Conservation (phyloP, 768 basidiomycete species). For the Sporobolomyces roseus region DNA sequence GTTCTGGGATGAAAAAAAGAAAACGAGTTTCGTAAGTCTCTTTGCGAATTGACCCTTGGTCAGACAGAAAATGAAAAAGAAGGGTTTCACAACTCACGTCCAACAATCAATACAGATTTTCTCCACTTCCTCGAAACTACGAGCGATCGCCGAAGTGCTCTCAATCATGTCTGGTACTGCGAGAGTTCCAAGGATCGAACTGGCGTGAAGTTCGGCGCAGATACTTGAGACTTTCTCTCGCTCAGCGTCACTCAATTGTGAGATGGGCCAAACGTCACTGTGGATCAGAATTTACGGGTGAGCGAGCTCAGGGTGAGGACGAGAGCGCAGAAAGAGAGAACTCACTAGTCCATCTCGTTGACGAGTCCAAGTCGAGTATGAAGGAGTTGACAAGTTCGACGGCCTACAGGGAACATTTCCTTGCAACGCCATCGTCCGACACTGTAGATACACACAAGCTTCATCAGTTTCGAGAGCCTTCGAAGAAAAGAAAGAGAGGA, state of each 20-base stretch:
- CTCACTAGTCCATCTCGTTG: slow-evolving; percentile 39
- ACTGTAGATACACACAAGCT: background rate
- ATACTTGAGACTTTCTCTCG: slow-evolving; percentile 1
- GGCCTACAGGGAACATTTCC: slow-evolving; percentile 40
- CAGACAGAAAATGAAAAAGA: background rate
- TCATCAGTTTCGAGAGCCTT: background rate
- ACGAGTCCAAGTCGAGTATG: slow-evolving; percentile 35
- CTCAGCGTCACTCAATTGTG: background rate
- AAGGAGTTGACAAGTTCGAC: slow-evolving; percentile 41
- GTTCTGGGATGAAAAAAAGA: slow-evolving; percentile 1
- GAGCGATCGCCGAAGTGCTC: slow-evolving; percentile 20
- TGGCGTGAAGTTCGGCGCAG: slow-evolving; percentile 27
- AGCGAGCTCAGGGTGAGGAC: background rate
- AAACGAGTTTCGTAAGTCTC: too few relatives aligned
- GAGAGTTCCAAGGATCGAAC: slow-evolving; percentile 21
- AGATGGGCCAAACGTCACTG: slow-evolving; percentile 28
- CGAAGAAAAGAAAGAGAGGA: background rate
- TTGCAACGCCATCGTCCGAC: slow-evolving; percentile 44
- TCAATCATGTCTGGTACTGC: slow-evolving; percentile 39
- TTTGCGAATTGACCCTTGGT: too few relatives aligned
- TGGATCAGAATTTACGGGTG: too few relatives aligned
- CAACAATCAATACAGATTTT: slow-evolving; percentile 30
- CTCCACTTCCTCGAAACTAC: slow-evolving; percentile 30
- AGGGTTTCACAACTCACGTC: slow-evolving; percentile 23
- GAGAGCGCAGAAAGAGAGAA: background rate